phyloP scores from a whole-genome alignment of 1,139 yeast species.

The Scheffersomyces quercinus region DNA sequence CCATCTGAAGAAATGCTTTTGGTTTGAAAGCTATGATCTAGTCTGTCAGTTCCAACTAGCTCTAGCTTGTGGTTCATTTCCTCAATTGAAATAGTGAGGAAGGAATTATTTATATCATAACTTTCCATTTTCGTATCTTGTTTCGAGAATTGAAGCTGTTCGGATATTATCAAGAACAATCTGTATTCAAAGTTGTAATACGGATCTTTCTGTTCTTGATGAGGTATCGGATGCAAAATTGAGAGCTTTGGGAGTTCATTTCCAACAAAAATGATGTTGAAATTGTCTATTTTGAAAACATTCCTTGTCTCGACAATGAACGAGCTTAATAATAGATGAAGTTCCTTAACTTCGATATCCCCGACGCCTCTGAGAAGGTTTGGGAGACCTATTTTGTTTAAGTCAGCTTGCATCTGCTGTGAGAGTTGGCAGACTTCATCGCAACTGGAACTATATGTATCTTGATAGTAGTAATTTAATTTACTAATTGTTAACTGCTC shows the following conservation, averaged over 20 bases:
- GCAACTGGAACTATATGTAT: constrained; percentile 32
- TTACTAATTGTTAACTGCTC: constrained; percentile 48
- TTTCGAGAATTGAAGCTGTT: too few species aligned
- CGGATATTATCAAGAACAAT: too few species aligned
- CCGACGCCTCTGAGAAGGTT: constrained; percentile 41
- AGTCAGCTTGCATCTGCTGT: constrained; percentile 33
- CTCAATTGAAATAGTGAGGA: constrained; percentile 4
- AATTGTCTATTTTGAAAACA: constrained; percentile 24
- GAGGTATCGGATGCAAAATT: not conserved
- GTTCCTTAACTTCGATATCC: constrained; percentile 24
- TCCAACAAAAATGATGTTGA: constrained; percentile 18
- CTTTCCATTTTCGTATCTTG: too few species aligned
- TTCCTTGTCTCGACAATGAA: constrained; percentile 26
- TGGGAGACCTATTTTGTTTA: constrained; percentile 22
- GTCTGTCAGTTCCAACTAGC: not conserved
- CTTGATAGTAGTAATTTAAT: constrained; percentile 43
- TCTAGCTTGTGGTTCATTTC: not conserved
- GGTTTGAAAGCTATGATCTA: constrained; percentile 2
- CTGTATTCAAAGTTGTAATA: constrained; percentile 16
- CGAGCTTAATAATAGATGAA: too few species aligned
- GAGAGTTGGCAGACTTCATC: constrained; percentile 47
- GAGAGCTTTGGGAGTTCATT: too few species aligned
- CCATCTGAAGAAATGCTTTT: not conserved
- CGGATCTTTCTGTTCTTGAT: constrained; percentile 12
- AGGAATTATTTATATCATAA: constrained; percentile 1